Evolutionary conservation across 148 eudicot species (phyloP), one percentile per base, ranked within the genome.

Genomic region (Talinum fruticosum): DNA sequence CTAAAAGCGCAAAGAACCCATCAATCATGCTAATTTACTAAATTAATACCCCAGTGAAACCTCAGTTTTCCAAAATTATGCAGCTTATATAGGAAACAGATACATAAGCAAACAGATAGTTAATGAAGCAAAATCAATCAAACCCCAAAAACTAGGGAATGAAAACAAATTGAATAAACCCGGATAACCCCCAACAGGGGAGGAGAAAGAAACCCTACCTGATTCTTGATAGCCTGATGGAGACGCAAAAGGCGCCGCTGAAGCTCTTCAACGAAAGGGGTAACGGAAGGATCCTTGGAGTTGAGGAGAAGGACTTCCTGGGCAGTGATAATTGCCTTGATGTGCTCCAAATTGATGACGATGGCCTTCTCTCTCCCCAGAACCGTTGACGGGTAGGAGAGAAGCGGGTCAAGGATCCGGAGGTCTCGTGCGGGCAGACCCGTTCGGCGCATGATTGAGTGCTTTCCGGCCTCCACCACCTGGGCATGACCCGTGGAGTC

Each of bases 351-450:
- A 77, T 96, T 96, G 72, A 96, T 96, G 12, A 96, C 99, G 16
- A 96, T 93, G 10, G 99, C 99, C 44, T 92, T 87, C 75, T 96
- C 99, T 47, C 99, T 87, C 0, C 99, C 99, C 66, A 96, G 28
- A 5, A 96, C 94, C 2, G 99, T 96, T 10, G 97, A 90, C 21
- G 99, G 97, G 82, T 96, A 96, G 12, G 99, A 93, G 6, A 96
- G 79, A 0, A 93, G 84, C 69, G 99, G 99, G 85, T 96, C 99
- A 6, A 96, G 88, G 74, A 93, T 89, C 76, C 99, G 87, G 7
- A 96, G 84, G 83, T 96, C 97, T 8, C 99, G 97, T 19, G 97
- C 99, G 38, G 99, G 99, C 0, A 96, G 89, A 16, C 97, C 97
- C 12, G 99, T 96, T 1, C 90, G 83, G 7, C 97, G 84, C 99